Percentiles rank a stretch among this genome's conserved stretches.
These are phyloP conservation scores for Sanghuangporus sanghuang DNA, from an alignment of 1,284 basidiomycete species.

Conservation along the genomic window DNA sequence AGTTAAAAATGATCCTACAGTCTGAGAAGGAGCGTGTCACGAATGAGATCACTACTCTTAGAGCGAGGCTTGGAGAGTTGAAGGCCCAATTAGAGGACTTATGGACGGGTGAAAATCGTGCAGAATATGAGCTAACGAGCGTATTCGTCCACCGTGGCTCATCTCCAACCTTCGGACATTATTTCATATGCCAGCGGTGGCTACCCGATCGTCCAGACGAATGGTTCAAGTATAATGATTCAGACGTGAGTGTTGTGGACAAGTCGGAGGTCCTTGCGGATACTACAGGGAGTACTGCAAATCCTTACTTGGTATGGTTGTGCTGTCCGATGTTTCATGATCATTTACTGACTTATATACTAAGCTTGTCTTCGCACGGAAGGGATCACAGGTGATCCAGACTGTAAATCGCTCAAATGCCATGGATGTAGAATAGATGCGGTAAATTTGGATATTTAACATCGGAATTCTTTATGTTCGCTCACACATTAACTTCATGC, in stretches of 20 bases:
- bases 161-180: slow-evolving; percentile 80
- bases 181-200: slow-evolving; percentile 85
- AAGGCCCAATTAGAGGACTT: slow-evolving; percentile 71
- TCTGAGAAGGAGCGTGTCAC: slow-evolving; percentile 49
- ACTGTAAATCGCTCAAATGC: slow-evolving; percentile 64
- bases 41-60: slow-evolving; percentile 58
- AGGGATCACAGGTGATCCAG: slow-evolving; percentile 66
- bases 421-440: slow-evolving; percentile 21
- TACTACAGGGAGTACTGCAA: slow-evolving; percentile 76
- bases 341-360: neutral
- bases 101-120: slow-evolving; percentile 68
- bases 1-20: slow-evolving; percentile 44
- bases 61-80: slow-evolving; percentile 46
- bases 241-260: slow-evolving; percentile 66
- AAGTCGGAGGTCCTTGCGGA: slow-evolving; percentile 76
- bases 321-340: neutral
- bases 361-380: slow-evolving; percentile 77
- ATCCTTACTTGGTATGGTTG: slow-evolving; percentile 70
- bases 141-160: slow-evolving; percentile 95
- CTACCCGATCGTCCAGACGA: slow-evolving; percentile 69
- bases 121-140: slow-evolving; percentile 87
- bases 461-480: neutral
- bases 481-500: neutral
- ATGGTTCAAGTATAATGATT: slow-evolving; percentile 97
- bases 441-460: neutral